Percentiles rank a stretch among this genome's conserved stretches.
Evolutionary conservation across 2,329 filamentous ascomycete genomes (phyloP).

Genomic region (Orbilia brochopaga): DNA sequence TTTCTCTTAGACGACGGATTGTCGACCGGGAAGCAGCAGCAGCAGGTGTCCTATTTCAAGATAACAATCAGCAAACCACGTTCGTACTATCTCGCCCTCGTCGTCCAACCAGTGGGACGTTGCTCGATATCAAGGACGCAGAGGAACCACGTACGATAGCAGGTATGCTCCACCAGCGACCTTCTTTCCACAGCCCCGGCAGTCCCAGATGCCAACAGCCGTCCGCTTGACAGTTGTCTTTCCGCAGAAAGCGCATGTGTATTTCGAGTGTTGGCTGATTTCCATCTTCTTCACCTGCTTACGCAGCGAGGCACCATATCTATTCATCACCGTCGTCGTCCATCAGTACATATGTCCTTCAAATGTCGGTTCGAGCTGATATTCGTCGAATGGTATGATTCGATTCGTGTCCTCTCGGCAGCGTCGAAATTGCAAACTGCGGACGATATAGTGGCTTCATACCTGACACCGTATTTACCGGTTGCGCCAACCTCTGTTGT

Average conservation of each 20-base stretch:
- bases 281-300: slow-evolving; percentile 99
- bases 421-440: slow-evolving; percentile 35
- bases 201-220: slow-evolving; percentile 95
- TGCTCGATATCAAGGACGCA: background rate
- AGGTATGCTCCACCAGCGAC: slow-evolving; percentile 92
- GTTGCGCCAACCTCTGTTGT: slow-evolving; percentile 85
- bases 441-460: slow-evolving; percentile 61
- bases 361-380: slow-evolving; percentile 8
- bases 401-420: slow-evolving; percentile 20
- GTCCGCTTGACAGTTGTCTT: slow-evolving; percentile 92
- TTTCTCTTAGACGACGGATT: slow-evolving; percentile 95
- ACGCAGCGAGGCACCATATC: slow-evolving; percentile 98
- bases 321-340: slow-evolving; percentile 57
- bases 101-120: background rate
- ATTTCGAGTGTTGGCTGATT: slow-evolving; percentile 97
- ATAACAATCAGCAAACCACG: background rate
- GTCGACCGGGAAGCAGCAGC: slow-evolving; percentile 94
- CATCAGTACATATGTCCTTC: slow-evolving; percentile 30
- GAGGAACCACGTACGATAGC: slow-evolving; percentile 80
- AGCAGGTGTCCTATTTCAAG: slow-evolving; percentile 74
- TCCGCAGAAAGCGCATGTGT: slow-evolving; percentile 98
- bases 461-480: slow-evolving; percentile 98
- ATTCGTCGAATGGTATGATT: slow-evolving; percentile 20
- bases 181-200: slow-evolving; percentile 92
- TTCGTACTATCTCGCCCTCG: slow-evolving; percentile 4